Evolutionary conservation across 768 basidiomycete species (phyloP).

Genomic region (Lactifluus volemus): DNA sequence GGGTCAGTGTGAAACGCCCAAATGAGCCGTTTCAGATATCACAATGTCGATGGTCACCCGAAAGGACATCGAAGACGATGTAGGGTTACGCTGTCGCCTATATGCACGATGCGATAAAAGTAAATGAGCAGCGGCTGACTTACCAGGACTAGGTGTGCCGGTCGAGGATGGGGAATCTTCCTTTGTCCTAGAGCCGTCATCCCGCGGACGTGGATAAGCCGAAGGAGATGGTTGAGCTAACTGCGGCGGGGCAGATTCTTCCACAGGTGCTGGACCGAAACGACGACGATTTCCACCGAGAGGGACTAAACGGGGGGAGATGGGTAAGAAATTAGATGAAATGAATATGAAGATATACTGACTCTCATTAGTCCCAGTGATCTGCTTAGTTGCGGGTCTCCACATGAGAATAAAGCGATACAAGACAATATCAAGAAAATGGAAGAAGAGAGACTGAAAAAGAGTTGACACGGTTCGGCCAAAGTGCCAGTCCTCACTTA

Average conservation of each 20-base stretch:
- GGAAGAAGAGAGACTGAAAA: slow-evolving; percentile 13
- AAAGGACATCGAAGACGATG: neutral
- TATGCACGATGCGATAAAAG: slow-evolving; percentile 21
- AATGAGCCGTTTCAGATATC: slow-evolving; percentile 13
- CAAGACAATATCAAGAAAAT: slow-evolving; percentile 16
- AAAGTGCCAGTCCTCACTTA: neutral
- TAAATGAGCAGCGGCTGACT: slow-evolving; percentile 35
- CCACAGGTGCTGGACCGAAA: slow-evolving; percentile 81
- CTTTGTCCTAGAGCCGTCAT: slow-evolving; percentile 39
- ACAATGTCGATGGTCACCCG: slow-evolving; percentile 6
- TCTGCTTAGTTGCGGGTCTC: slow-evolving; percentile 82
- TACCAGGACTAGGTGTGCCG: slow-evolving; percentile 55
- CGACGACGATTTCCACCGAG: slow-evolving; percentile 75
- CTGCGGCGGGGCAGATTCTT: slow-evolving; percentile 75
- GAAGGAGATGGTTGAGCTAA: slow-evolving; percentile 83
- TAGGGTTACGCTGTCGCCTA: slow-evolving; percentile 13
- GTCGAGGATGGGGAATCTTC: slow-evolving; percentile 58
- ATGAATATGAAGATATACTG: slow-evolving; percentile 22
- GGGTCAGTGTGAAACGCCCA: slow-evolving; percentile 29
- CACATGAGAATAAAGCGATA: slow-evolving; percentile 47
- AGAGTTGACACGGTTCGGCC: slow-evolving; percentile 15
- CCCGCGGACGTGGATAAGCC: slow-evolving; percentile 63
- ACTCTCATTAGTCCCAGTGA: slow-evolving; percentile 93
- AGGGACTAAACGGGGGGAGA: slow-evolving; percentile 41
- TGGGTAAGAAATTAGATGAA: slow-evolving; percentile 4